Evolutionary conservation across 2,329 filamentous ascomycete species (phyloP), one percentile per base, ranked within the genome.

Genomic region (Podosphaera aphanis): DNA sequence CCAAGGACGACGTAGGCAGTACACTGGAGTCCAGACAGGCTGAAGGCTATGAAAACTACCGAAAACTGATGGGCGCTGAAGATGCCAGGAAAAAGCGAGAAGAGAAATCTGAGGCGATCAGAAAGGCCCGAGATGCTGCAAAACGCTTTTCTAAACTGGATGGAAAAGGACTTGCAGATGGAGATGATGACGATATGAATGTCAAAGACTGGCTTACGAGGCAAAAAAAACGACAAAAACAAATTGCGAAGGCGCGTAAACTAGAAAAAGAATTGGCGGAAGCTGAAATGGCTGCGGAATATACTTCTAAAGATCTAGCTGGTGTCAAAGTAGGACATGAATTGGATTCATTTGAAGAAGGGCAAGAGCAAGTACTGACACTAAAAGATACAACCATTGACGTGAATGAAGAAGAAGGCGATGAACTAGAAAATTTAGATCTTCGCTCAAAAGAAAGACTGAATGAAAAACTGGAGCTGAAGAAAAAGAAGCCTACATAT

Each of bases 271-370:
- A 94, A 59, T 64, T 84, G 40, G 83, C 77, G 8, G 83, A 83
- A 49, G 77, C 80, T 3, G 80, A 86, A 59, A 72, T 72, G 8
- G 70, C 66, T 3, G 77, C 76, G 1, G 77, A 88, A 56, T 93
- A 94, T 60, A 86, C 83, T 0, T 74, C 83, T 3, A 79, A 80
- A 49, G 86, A 95, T 58, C 67, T 95, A 43, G 80, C 84, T 0
- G 90, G 88, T 33, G 77, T 98, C 55, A 90, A 83, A 59, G 88
- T 98, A 45, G 86, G 78, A 3, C 90, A 98, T 60, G 84, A 93
- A 59, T 63, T 86, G 48, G 74, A 73, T 3, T 73, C 82, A 19
- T 88, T 98, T 50, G 76, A 83, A 20, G 83, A 84, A 45, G 79
- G 74, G 16, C 77, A 83, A 48, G 86, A 93, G 48, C 85, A 95